Base-by-base conservation (phyloP, 352 stramenopile species). In the Plasmopara viticola region DNA sequence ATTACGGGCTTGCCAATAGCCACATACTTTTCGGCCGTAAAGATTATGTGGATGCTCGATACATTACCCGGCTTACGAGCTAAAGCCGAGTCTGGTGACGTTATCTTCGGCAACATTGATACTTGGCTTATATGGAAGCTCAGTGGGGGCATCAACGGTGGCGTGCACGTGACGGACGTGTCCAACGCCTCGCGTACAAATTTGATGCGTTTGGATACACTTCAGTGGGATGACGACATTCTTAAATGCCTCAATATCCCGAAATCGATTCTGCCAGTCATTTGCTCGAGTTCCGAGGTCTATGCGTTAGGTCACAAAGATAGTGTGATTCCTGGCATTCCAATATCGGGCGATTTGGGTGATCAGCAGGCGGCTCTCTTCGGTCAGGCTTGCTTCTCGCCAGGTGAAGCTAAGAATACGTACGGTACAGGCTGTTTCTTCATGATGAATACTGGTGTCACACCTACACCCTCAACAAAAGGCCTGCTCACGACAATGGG, bases 351-450 rank as follows among this genome's bases (percentile, higher is more conserved):
- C 38, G 95, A 98, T 56, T 67, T 99, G 6, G 97, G 96, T 10
- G 95, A 98, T 76, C 96, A 98, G 68, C 90, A 99, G 59, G 94
- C 95, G 2, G 96, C 97, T 29, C 67, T 99, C 28, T 98, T 99
- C 56, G 96, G 96, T 41, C 96, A 99, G 75, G 90, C 86, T 41
- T 98, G 95, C 59, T 99, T 98, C 72, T 70, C 78, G 33, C 68
- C 78, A 0, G 96, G 96, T 29, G 80, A 98, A 60, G 95, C 94
- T 42, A 99, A 99, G 72, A 98, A 97, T 72, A 99, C 97, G 31
- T 99, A 99, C 75, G 97, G 97, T 35, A 99, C 97, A 38, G 97
- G 96, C 37, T 96, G 96, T 57, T 99, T 99, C 70, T 89, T 99
- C 53, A 95, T 99, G 79, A 98, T 98, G 91, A 99, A 99, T 78